Base-by-base conservation (phyloP, 1,139 yeast species). In the Chernovozyma aurita region DNA sequence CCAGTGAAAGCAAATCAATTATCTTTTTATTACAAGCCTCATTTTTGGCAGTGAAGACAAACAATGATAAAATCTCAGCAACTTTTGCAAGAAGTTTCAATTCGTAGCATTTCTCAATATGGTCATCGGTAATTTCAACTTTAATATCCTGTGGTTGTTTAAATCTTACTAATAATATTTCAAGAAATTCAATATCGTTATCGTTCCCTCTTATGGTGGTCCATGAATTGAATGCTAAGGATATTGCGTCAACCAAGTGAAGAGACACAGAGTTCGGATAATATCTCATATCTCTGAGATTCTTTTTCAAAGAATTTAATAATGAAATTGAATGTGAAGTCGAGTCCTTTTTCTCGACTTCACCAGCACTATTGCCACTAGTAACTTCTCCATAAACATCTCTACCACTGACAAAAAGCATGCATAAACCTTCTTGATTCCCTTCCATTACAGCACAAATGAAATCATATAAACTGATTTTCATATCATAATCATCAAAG, bases 391-490 rank as follows among this genome's bases (percentile, higher is more conserved):
- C 55, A 42, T 68, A 70, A 4, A 66, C 76, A 44, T 80, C 82
- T 41, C 76, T 63, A 1, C 95, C 95, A 34, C 86, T 83, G 30
- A 87, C 65, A 42, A 92, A 76, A 31, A 85, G 65, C 34, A 85
- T 84, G 1, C 95, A 73, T 22, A 90, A 61, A 1, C 97, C 97
- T 52, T 88, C 95, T 60, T 92, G 97, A 40, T 81, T 77, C 7
- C 86, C 80, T 44, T 75, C 77, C 70, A 85, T 72, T 4, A 86
- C 81, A 0, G 88, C 72, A n/a, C 92, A 73, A 42, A 90, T 76
- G 45, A 87, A 85, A 39, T 75, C 78, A 49, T 85, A 85, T 15
- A 85, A 62, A 4, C 76, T 65, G 18, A 78, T 73, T 40, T 82
- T 73, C 30, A 83, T 63, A 13, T 58, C 59, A 41, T 73, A 75